A percentile compares a stretch with the other conserved stretches of the same genome.
Conservation (phyloP, 2,329 filamentous ascomycete genomes). For the Aphanocladium album region DNA sequence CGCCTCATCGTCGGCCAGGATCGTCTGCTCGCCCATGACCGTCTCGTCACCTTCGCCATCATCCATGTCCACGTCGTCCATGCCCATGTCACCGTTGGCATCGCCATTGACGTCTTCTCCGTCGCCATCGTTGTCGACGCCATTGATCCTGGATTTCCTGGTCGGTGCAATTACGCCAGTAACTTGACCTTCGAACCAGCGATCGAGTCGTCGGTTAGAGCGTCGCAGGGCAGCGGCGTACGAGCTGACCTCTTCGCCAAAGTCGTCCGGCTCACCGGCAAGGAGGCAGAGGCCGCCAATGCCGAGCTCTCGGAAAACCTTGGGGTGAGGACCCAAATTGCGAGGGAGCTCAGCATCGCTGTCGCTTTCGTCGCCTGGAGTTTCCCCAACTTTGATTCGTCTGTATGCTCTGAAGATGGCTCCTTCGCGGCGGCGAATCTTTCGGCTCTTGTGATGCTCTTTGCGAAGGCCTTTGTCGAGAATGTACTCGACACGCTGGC, state of each 20-base stretch:
- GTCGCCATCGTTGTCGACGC: conserved; percentile 13
- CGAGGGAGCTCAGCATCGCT: conserved; percentile 43
- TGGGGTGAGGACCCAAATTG: conserved; percentile 27
- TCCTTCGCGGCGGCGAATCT: conserved; percentile 58
- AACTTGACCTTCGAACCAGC: conserved; percentile 54
- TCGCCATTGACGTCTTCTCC: conserved; percentile 26
- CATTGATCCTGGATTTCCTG: conserved; percentile 34
- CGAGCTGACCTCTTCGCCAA: conserved; percentile 66
- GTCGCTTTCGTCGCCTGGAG: conserved; percentile 59
- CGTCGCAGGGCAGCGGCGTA: conserved; percentile 63
- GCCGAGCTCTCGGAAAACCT: conserved; percentile 50
- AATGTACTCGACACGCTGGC: conserved; percentile 75
- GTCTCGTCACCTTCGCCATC: conserved; percentile 30
- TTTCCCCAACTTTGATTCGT: conserved; percentile 51
- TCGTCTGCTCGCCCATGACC: conserved; percentile 22
- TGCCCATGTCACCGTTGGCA: conserved; percentile 35
- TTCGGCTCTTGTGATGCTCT: conserved; percentile 59
- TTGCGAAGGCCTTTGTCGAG: conserved; percentile 68
- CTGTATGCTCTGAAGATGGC: conserved; percentile 62
- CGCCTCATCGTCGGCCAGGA: conserved; percentile 42
- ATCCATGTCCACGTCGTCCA: conserved; percentile 40
- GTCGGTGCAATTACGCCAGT: conserved; percentile 42
- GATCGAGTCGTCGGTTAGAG: conserved; percentile 57
- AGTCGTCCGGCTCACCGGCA: conserved; percentile 61
- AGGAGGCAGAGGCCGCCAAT: conserved; percentile 62